Evolutionary conservation across 2,329 filamentous ascomycete species (phyloP).

Genomic region (Sclerotinia nivalis): DNA sequence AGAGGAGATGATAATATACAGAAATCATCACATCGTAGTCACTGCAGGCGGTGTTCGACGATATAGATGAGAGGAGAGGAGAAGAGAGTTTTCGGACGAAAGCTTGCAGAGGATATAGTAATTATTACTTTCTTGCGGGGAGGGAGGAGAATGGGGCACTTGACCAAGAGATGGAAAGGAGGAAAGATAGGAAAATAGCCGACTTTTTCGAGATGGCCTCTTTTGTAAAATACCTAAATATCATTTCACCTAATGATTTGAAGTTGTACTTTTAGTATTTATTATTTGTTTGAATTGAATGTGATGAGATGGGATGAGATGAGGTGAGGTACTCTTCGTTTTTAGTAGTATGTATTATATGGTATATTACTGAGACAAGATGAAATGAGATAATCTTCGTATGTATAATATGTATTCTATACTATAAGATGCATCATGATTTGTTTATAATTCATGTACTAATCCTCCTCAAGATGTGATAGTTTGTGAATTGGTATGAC

Average conservation of each 20-base stretch:
- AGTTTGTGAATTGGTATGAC: too few species aligned
- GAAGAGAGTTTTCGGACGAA: not conserved
- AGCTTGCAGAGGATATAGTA: not conserved
- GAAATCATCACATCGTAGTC: not conserved
- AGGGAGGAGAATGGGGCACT: not conserved
- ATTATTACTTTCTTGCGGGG: not conserved
- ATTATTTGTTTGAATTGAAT: not conserved
- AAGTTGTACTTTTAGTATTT: not conserved
- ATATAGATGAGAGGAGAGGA: not conserved
- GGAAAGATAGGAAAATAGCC: not conserved
- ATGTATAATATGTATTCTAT: too few species aligned
- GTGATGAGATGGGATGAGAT: not conserved
- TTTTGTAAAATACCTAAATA: not conserved
- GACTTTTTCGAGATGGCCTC: not conserved
- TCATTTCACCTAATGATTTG: not conserved
- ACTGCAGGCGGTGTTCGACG: conserved; percentile 14
- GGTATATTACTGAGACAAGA: too few species aligned
- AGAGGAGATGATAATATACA: conserved; percentile 2
- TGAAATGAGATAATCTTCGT: too few species aligned
- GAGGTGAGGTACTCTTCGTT: too few species aligned
- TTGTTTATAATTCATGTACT: too few species aligned
- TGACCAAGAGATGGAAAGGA: not conserved
- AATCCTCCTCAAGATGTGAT: too few species aligned
- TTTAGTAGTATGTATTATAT: too few species aligned
- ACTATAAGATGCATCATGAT: too few species aligned